Base-by-base conservation (phyloP, 1,139 yeast genomes). In the Taiozyma sp. region DNA sequence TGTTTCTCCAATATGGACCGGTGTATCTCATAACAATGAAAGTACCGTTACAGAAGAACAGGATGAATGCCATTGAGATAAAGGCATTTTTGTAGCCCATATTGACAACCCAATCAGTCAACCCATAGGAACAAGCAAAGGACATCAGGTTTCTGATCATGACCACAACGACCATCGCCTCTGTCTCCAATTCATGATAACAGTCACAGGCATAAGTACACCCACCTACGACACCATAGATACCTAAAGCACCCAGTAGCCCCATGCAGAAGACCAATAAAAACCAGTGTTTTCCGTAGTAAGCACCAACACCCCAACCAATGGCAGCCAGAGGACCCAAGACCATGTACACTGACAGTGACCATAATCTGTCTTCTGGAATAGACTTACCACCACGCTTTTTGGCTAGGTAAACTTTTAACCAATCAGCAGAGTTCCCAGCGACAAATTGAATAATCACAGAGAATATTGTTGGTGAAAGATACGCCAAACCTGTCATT, bases 211-310 rank as follows among this genome's bases (percentile, higher is more conserved):
- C 74, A 58, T 81, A 81, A 0, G 83, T 74, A 46, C 79, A 74
- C 1, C 80, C 68, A 9, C 78, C 68, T 51, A 75, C 72, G 73
- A 80, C 76, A 21, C 83, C 77, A 60, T 80, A 76, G 41, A 68
- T 57, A 57, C 72, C 68, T 16, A 68, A 56, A 13, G 75, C 74
- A 10, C 84, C 85, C 52, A 80, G 66, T 21, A 77, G 64, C 2
- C 84, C 85, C 61, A 79, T 72, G 4, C 85, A 85, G 48, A 81
- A 54, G 6, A 80, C 72, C 6, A 78, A 68, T 19, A 80, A 70
- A 41, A 80, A 71, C 86, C 86, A 81, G 49, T 71, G 73, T 16
- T 66, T 59, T 9, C 67, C 71, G 47, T 71, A 65, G 46, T 70
- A 65, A 1, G 75, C 75, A 43, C 75, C 76, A 37, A 72, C 71